Evolutionary conservation across 352 stramenopile genomes (phyloP), one percentile per base, ranked within the genome.

Genomic region (Phytophthora brassicae): DNA sequence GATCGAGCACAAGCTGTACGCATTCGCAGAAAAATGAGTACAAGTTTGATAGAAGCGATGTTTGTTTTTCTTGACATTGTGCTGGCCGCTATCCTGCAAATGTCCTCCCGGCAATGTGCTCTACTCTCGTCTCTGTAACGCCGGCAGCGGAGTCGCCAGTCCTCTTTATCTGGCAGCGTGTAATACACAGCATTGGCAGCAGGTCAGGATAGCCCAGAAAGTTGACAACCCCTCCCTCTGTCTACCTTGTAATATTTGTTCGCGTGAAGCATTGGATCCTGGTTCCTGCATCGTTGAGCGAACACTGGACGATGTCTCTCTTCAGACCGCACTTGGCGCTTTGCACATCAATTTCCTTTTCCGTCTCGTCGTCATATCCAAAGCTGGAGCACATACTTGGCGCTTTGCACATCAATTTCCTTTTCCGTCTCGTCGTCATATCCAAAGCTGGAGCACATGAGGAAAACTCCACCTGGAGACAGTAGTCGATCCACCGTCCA

Each of bases 361-460:
- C 81, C 4, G 77, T 90, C 11, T 78, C 72, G n/a, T 88, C 76
- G 55, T 90, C 81, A 52, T 92, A 92, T 11, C 68, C 60, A 35
- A 80, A 81, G 64, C 83, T 92, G 8, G 81, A 90, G 66, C 79
- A 88, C 83, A n/a, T n/a, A 88, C 50, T 73, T 75, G 35, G 31
- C 54, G 44, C 77, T 85, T 64, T 88, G 74, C 33, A 56, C 46
- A 53, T 89, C 75, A 53, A 92, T 92, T 58, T 90, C 83, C 20
- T 44, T 56, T 57, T 92, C 81, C 4, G 77, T 90, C 11, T 78
- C 72, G n/a, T 88, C 76, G 55, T 90, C 81, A 52, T 92, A 92
- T 11, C 68, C 60, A 35, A 80, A 81, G 64, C 83, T 92, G 8
- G 81, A 90, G 66, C 79, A 88, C 83, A 92, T 90, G 51, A 92